Evolutionary conservation across 192 early-diverging fungal species (phyloP), one percentile per base, ranked within the genome.

Genomic region (Entophlyctis luteolus): DNA sequence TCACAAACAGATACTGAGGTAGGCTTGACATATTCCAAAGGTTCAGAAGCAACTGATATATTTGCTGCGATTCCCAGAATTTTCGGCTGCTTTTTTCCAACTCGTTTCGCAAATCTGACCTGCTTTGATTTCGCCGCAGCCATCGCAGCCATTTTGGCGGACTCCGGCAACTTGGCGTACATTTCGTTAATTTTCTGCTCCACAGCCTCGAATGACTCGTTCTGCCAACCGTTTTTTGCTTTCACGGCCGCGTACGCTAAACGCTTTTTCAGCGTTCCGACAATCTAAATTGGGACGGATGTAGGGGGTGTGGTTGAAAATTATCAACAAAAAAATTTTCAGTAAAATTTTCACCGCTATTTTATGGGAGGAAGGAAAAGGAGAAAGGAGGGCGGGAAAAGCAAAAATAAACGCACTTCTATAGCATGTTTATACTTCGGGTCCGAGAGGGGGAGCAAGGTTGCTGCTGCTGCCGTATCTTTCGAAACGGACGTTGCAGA

Each of bases 171-270:
- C 33, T 59, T 59, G 8, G 6, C 57, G 33, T 42, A 59, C 23
- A 27, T 36, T 6, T 59, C 57, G 18, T 59, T 42, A 6, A 42
- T 59, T 42, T 42, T 45, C 23, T 59, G n/a, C 35, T 39, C 20
- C 35, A 59, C 57, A 27, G 23, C 46, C 12, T 59, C 57, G 36
- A 59, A 59, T 10, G 57, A 23, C 29, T 59, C 57, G 36, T 59
- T 36, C 27, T 59, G 5, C 36, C 34, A 42, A 10, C 57, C 57
- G 27, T 59, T 36, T 39, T 59, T 5, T 20, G 46, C 57, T 28
- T 59, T 59, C 23, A 45, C 37, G 36, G 22, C 8, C 4, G 38
- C 57, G 23, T 59, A 59, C 23, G 57, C 36, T n/a, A 59, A 25
- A 6, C 57, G 33, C 23, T 39, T 59, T 39, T 59, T 59, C 5